Percentiles rank a stretch among this genome's conserved stretches.
Conservation (phyloP, 768 basidiomycete genomes). For the button mushroom (Agaricus bisporus) region DNA sequence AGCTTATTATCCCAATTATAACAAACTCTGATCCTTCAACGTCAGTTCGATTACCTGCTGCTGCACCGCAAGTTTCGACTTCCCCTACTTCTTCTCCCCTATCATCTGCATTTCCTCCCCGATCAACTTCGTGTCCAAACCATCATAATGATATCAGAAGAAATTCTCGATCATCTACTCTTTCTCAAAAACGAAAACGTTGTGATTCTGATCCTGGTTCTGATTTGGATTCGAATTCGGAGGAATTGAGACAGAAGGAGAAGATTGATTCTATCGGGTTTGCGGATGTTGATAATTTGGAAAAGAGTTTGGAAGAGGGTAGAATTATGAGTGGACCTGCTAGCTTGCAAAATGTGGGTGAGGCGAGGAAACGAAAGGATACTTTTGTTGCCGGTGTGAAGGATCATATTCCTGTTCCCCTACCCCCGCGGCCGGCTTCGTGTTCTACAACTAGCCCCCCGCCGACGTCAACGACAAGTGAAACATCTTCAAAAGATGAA, state of each 20-base stretch:
- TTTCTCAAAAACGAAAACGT: conserved; percentile 8
- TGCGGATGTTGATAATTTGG: neutral
- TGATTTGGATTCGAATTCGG: neutral
- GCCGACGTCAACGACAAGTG: too few relatives aligned
- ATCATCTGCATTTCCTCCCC: neutral
- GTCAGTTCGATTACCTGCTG: neutral
- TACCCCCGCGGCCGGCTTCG: neutral
- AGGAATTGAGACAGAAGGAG: neutral
- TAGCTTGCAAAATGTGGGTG: neutral
- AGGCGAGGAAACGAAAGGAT: neutral
- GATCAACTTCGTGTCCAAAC: neutral
- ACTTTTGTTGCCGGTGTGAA: neutral
- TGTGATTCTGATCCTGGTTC: conserved; percentile 9
- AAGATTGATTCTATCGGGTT: neutral
- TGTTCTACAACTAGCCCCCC: neutral
- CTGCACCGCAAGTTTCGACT: neutral
- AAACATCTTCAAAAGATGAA: neutral
- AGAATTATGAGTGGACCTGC: neutral
- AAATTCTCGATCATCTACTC: neutral
- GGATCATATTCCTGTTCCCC: neutral
- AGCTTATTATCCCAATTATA: neutral
- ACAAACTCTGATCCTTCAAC: conserved; percentile 15
- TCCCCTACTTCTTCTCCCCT: neutral
- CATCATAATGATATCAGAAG: neutral
- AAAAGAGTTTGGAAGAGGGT: neutral